These are phyloP conservation scores for Ganoderma meredithae DNA, from an alignment of 1,284 basidiomycete species.

Conservation along the genomic window DNA sequence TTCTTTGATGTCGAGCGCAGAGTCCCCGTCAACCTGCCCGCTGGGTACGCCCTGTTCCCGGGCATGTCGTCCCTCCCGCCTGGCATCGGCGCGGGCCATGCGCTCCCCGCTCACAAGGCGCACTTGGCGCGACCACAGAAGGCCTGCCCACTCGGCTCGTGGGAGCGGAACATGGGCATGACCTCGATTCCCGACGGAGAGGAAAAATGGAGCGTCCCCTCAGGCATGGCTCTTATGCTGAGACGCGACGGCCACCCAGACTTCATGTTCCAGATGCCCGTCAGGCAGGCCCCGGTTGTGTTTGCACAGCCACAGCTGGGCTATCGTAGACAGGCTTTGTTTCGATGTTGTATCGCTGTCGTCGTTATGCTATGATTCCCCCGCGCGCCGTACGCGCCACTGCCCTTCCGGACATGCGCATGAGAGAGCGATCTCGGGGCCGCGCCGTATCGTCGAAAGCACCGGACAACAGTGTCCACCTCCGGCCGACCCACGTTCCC, in stretches of 20 bases:
- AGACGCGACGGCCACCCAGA: slow-evolving; percentile 3
- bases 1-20: slow-evolving; percentile 13
- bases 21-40: slow-evolving; percentile 18
- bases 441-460: too few relatives aligned
- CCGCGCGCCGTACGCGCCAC: too few relatives aligned
- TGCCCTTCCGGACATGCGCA: too few relatives aligned
- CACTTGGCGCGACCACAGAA: too few relatives aligned
- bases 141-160: slow-evolving; percentile 2
- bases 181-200: slow-evolving; percentile 9
- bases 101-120: neutral
- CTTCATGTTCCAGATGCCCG: slow-evolving; percentile 14
- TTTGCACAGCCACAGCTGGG: neutral
- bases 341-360: too few relatives aligned
- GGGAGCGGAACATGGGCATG: slow-evolving; percentile 14
- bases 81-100: neutral
- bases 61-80: neutral
- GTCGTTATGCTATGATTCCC: too few relatives aligned
- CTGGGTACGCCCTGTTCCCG: slow-evolving; percentile 6
- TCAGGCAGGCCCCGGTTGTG: neutral
- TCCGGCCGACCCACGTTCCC: too few relatives aligned
- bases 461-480: too few relatives aligned
- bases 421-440: too few relatives aligned
- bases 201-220: slow-evolving; percentile 13
- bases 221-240: slow-evolving; percentile 8
- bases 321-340: too few relatives aligned